Base-by-base conservation (phyloP, 2,329 filamentous ascomycete genomes). In the Alternaria rosae region DNA sequence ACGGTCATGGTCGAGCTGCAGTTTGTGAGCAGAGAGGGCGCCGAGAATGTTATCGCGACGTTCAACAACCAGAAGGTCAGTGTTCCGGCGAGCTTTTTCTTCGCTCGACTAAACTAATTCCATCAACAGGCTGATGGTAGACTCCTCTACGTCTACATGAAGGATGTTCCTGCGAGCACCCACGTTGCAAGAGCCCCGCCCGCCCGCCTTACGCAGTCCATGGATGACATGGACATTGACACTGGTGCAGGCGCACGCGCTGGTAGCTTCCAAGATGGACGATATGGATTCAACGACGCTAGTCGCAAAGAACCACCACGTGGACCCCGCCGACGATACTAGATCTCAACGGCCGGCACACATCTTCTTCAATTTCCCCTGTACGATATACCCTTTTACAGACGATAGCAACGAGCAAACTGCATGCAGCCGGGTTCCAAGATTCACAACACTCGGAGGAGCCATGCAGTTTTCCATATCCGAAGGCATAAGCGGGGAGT, bases 51-150 rank as follows among this genome's bases (percentile, higher is more conserved):
- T 17, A 90, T 94, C 71, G 84, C 86, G 61, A 91, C 86, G 4
- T 94, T 94, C 78, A 90, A 95, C 79, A 89, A 91, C 76, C 89
- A 93, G 82, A 92, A 88, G 75, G 91, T 92, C 76, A 69, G 88
- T 79, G 15, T 4, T 20, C n/a, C 51, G 21, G 30, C 38, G 5
- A 23, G 8, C 26, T 15, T 15, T 17, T n/a, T 15, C 12, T 13
- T 15, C 4, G 21, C 45, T 21, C 42, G 21, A 48, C 25, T 35
- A 30, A 48, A 58, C 67, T 68, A 68, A 69, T 32, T 41, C 43
- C 64, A 17, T 32, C 12, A 20, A 89, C 43, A 92, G 91, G 92
- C 92, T 72, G 92, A 94, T 72, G 91, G 91, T 50, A 86, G 90
- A 67, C 80, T 91, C 15, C 85, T 94, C 57, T 87, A 91, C 75